Evolutionary conservation across 495 filamentous ascomycete species (phyloP), one percentile per base, ranked within the genome.

Genomic region (Penicillium paradoxum): DNA sequence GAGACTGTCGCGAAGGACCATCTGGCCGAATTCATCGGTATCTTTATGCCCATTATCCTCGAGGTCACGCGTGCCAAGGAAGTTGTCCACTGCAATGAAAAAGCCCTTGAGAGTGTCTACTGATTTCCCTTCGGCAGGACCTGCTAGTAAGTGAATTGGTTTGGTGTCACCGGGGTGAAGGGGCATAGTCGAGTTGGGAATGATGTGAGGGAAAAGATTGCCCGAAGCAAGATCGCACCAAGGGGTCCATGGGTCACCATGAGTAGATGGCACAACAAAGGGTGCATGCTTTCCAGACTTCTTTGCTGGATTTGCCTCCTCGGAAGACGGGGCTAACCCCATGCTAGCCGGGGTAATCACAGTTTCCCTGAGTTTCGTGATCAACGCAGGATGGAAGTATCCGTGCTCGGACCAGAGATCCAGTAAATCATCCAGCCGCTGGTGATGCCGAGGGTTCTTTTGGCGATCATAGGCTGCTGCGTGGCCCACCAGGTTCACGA

Each of bases 161-260:
- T 84, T 88, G 57, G 92, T 81, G 52, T 81, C 76, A 6, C 83
- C 74, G 0, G 86, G 77, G 37, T 86, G 86, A 63, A 96, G 86
- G 8, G 90, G 83, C 27, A 76, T 71, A 9, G 81, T 82, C 6
- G 86, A 88, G 63, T 91, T 87, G 19, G 87, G 88, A 32, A 86
- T 79, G 27, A 96, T 83, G 45, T 86, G 84, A 2, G 85, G 87
- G 33, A 93, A 76, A 65, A 90, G 78, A 59, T 91, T 93, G 4
- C 83, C 90, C 15, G 89, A 90, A 0, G 90, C 91, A 1, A 95
- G 76, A 51, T 95, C 90, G 68, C 91, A 92, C 73, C 83, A 95
- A 0, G 87, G 86, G 1, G 79, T 83, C 0, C 83, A 79, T 2
- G 75, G 68, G 63, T 95, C 91, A 13, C 91, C 91, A 65, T 96